Percentiles rank a stretch among this genome's conserved stretches.
Conservation (phyloP, 192 early-diverging fungal species). For the Coemansia sp. region DNA sequence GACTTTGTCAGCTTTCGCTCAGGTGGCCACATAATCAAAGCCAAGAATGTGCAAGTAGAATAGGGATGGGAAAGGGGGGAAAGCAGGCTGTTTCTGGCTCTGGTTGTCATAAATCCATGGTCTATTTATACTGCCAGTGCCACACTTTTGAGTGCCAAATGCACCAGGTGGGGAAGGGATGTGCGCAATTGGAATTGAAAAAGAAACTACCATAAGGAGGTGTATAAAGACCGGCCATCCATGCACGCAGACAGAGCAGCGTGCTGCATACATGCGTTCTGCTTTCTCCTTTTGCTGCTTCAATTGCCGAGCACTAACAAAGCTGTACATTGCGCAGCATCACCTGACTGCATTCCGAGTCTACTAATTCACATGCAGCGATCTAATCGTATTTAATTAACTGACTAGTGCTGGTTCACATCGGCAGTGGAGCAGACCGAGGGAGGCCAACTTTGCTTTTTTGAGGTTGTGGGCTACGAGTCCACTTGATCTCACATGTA, state of each 20-base stretch:
- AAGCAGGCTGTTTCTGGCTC: not conserved
- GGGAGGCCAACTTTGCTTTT: not conserved
- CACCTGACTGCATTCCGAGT: not conserved
- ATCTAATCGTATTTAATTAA: not conserved
- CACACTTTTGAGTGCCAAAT: not conserved
- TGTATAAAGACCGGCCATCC: not conserved
- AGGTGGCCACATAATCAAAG: conserved; percentile 19
- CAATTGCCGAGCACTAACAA: not conserved
- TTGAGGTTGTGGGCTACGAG: not conserved
- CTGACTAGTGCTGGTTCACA: not conserved
- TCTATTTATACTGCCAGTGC: not conserved
- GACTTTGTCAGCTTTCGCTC: conserved; percentile 9
- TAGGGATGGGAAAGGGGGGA: not conserved
- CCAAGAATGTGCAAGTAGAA: not conserved
- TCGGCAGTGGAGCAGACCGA: not conserved
- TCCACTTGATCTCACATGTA: not conserved
- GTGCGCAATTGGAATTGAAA: not conserved
- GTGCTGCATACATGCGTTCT: not conserved
- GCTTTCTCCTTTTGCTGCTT: not conserved
- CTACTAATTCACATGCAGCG: not conserved
- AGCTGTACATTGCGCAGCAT: not conserved
- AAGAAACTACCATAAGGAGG: not conserved
- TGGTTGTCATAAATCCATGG: not conserved
- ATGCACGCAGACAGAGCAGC: conserved; percentile 3
- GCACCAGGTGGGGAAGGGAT: not conserved